Evolutionary conservation across 2,329 filamentous ascomycete species (phyloP), one percentile per base, ranked within the genome.

Genomic region (Lecanicillium sp.): DNA sequence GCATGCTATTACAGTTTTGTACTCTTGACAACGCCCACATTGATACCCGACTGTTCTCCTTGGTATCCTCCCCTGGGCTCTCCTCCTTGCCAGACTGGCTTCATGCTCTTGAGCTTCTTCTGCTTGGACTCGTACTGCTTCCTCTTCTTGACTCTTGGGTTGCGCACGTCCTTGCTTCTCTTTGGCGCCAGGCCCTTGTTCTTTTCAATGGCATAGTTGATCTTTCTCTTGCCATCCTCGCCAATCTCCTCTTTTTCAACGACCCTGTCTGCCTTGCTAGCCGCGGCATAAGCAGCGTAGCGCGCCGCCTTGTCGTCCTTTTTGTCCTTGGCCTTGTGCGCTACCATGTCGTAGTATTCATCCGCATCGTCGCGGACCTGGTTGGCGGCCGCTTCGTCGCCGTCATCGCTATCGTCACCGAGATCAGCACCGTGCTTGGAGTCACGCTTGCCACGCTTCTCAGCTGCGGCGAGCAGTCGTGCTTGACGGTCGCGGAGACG

Each of bases 141-240:
- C 64, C 87, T 80, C 83, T 95, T 96, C 83, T 96, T 98, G 48
- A 96, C 90, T 59, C 92, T 74, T 27, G 92, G 89, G 66, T 98
- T 98, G 46, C 90, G 73, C 42, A 88, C 83, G 51, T 94, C 89
- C 78, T 98, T 96, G 73, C 84, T 94, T 47, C 90, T 74, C 62
- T 84, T 83, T 33, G 89, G 87, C 43, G 86, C 81, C 46, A 98
- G 67, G 22, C 92, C 92, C 74, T 95, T 95, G 66, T 98, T 98
- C 78, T 96, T 95, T 67, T 89, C 78, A 55, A 98, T 98, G 50
- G 81, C 77, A 64, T 95, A 96, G 14, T 79, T 85, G 58, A 98
- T 94, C 62, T 87, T 86, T 43, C 94, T 73, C 67, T 95, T 94
- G 43, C 89, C 90, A 52, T 95, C 88, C 42, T 78, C 69, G 30